These are phyloP conservation scores for Aspergillus sparsus DNA, from an alignment of 495 filamentous ascomycete genomes.

Conservation along the genomic window DNA sequence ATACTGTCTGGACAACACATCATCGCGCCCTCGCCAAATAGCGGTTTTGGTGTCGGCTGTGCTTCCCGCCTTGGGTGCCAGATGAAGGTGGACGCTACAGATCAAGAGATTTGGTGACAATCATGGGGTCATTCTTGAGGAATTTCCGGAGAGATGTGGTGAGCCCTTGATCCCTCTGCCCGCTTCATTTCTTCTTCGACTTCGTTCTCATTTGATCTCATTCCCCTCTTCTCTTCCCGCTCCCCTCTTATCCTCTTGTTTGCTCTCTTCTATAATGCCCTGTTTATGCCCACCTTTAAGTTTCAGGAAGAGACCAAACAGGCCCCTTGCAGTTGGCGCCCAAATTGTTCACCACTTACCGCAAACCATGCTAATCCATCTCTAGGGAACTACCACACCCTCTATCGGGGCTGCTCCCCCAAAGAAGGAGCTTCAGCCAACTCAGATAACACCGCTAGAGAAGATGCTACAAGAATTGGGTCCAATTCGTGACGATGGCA, in stretches of 20 bases:
- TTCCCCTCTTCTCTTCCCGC: not conserved
- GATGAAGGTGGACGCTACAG: slow-evolving; percentile 38
- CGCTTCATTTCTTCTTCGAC: not conserved
- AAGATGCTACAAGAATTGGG: slow-evolving; percentile 80
- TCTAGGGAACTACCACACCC: slow-evolving; percentile 46
- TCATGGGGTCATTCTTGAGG: slow-evolving; percentile 48
- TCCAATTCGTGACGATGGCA: slow-evolving; percentile 79
- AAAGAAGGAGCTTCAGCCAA: slow-evolving; percentile 73
- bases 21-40: slow-evolving; percentile 12
- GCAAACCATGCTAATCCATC: slow-evolving; percentile 15
- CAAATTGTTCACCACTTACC: not conserved
- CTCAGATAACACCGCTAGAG: slow-evolving; percentile 75
- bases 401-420: slow-evolving; percentile 43
- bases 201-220: not conserved
- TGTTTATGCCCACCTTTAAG: not conserved
- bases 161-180: slow-evolving; percentile 22
- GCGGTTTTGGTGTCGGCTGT: slow-evolving; percentile 23
- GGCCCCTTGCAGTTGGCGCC: not conserved
- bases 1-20: slow-evolving; percentile 15
- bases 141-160: slow-evolving; percentile 46
- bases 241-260: not conserved
- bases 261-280: slow-evolving; percentile 3
- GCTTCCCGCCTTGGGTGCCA: slow-evolving; percentile 25
- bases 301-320: not conserved
- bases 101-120: slow-evolving; percentile 32